Base-by-base conservation (phyloP, 805 yeast species). In the Cyberlindnera misumaiensis region DNA sequence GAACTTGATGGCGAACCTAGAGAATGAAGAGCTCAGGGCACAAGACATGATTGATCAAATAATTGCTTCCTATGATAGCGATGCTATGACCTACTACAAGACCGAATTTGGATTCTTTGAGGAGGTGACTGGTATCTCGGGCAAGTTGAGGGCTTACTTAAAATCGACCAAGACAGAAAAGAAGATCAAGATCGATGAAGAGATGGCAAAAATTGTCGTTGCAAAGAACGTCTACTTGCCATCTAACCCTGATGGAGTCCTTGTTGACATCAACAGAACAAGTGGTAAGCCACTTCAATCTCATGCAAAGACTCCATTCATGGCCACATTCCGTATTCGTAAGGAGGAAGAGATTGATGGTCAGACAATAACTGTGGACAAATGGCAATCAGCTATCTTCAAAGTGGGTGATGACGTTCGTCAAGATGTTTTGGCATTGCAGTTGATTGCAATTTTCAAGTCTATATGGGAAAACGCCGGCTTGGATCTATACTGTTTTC, bases 391-490 rank as follows among this genome's bases (percentile, higher is more conserved):
- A 55, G 98, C 98, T 11, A 94, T 93, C 59, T 93, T 93, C 74
- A 93, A 93, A 62, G 98, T 93, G 39, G 99, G 99, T 44, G 99
- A 93, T 64, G 99, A 93, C 63, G 90, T 97, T 67, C 75, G 99
- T 50, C 99, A 93, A 62, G 99, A 93, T 63, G 90, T 93, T 35
- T 71, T 93, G 48, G 97, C 96, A 0, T 67, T 93, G 42, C 99
- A 93, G 58, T 68, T 93, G 55, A 83, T 94, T 41, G 83, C 96
- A 4, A 80, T 93, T 28, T 93, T 94, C 70, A 74, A 95, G 52
- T 79, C 90, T 32, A 85, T 93, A 37, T 93, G 96, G 94, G 75
- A 77, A 45, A 73, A 77, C 46, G 78, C 84, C 11, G 97, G 97
- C 1, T 68, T 93, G 45, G 97, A 93, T 59, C 73, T 90, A 31